Evolutionary conservation across 495 filamentous ascomycete genomes (phyloP).

Genomic region (Xylaria scruposa): DNA sequence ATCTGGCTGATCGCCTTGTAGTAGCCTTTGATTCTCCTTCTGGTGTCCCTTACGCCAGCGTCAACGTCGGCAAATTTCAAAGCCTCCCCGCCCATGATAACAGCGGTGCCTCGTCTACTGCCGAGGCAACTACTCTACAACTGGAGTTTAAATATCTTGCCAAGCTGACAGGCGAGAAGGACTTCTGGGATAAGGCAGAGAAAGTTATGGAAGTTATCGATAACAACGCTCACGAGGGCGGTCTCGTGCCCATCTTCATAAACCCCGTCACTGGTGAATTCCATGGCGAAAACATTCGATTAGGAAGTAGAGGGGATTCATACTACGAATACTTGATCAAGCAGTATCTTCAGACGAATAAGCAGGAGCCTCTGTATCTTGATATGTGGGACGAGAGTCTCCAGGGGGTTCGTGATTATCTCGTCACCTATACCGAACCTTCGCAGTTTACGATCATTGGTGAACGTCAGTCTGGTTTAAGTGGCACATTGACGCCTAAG

Average conservation of each 20-base stretch:
- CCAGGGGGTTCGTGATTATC: constrained; percentile 84
- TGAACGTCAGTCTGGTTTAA: constrained; percentile 80
- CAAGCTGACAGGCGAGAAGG: constrained; percentile 88
- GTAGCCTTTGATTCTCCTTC: constrained; percentile 86
- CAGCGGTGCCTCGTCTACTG: constrained; percentile 89
- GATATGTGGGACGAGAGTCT: constrained; percentile 93
- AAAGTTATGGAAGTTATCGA: constrained; percentile 91
- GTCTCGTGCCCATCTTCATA: constrained; percentile 90
- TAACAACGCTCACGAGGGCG: constrained; percentile 75
- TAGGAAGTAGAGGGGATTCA: constrained; percentile 92
- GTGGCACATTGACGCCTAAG: constrained; percentile 71
- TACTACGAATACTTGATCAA: constrained; percentile 99
- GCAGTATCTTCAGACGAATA: constrained; percentile 91
- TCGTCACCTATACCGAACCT: constrained; percentile 84
- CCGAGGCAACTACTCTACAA: constrained; percentile 90
- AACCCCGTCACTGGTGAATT: constrained; percentile 81
- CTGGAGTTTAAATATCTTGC: constrained; percentile 98
- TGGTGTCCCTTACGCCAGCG: constrained; percentile 87
- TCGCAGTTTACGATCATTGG: constrained; percentile 83
- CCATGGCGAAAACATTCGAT: constrained; percentile 80
- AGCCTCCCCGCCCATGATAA: constrained; percentile 83
- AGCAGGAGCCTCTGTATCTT: constrained; percentile 83
- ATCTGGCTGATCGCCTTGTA: constrained; percentile 85
- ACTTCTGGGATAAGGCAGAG: constrained; percentile 90
- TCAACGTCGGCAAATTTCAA: constrained; percentile 78